Conservation (phyloP, 1,139 yeast genomes). For the Magnusiomyces fungicola region DNA sequence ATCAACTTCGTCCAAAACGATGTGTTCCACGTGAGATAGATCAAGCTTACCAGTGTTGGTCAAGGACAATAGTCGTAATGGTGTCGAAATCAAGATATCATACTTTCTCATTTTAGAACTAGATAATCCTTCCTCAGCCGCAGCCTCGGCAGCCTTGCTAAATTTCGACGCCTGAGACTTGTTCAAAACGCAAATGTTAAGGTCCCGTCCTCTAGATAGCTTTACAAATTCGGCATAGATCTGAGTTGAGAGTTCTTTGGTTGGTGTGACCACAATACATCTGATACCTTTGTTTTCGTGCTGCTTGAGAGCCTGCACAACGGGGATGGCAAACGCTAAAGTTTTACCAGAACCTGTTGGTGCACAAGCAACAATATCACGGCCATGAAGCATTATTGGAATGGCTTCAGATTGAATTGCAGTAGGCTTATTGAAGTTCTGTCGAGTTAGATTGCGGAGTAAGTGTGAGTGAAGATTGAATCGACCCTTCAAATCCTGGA, state of each 20-base stretch:
- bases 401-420: conserved; percentile 85
- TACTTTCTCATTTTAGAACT: conserved; percentile 40
- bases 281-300: conserved; percentile 43
- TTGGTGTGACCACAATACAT: conserved; percentile 83
- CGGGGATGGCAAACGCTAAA: conserved; percentile 88
- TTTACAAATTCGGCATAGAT: conserved; percentile 63
- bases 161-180: conserved; percentile 70
- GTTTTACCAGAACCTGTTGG: conserved; percentile 99
- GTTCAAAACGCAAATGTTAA: conserved; percentile 62
- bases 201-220: conserved; percentile 42
- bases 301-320: conserved; percentile 46
- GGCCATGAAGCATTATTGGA: conserved; percentile 54
- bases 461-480: conserved; percentile 59
- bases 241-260: conserved; percentile 85
- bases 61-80: conserved; percentile 76
- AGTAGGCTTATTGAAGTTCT: conserved; percentile 79
- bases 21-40: conserved; percentile 57
- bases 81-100: conserved; percentile 82
- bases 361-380: conserved; percentile 94
- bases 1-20: conserved; percentile 94
- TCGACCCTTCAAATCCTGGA: conserved; percentile 65
- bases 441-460: conserved; percentile 55
- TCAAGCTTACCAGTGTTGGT: conserved; percentile 54
- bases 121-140: conserved; percentile 39
- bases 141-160: conserved; percentile 38